Evolutionary conservation across 495 filamentous ascomycete genomes (phyloP).

Genomic region (Penicillium paxilli): DNA sequence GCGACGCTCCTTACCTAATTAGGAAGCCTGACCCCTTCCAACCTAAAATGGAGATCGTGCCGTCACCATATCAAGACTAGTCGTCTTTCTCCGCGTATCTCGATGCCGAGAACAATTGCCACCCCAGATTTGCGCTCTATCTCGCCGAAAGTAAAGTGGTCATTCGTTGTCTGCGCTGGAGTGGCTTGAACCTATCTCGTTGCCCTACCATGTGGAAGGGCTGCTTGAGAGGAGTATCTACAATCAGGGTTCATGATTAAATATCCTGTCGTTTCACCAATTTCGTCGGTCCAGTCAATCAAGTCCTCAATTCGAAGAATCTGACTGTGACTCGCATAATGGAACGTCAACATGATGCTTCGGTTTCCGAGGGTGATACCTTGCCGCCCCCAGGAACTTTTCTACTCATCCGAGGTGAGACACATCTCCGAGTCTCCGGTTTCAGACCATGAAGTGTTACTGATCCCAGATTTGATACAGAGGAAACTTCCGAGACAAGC

Average conservation of each 20-base stretch:
- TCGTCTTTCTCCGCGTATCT: background rate
- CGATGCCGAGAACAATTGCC: background rate
- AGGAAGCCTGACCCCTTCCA: slow-evolving; percentile 14
- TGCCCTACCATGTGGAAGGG: slow-evolving; percentile 11
- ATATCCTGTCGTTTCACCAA: slow-evolving; percentile 4
- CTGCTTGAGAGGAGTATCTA: background rate
- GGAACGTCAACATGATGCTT: slow-evolving; percentile 1
- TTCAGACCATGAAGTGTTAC: background rate
- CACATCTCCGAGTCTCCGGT: background rate
- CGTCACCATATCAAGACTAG: background rate
- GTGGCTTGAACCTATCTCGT: slow-evolving; percentile 3
- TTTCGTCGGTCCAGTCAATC: too few species aligned
- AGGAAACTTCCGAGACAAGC: slow-evolving; percentile 17
- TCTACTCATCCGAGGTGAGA: slow-evolving; percentile 29
- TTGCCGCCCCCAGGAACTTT: slow-evolving; percentile 32
- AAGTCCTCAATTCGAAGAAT: too few species aligned
- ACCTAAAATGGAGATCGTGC: background rate
- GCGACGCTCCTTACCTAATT: slow-evolving; percentile 1
- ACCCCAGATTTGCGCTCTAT: slow-evolving; percentile 1
- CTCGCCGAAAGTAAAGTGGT: background rate
- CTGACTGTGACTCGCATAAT: too few species aligned
- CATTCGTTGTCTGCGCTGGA: background rate
- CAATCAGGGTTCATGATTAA: slow-evolving; percentile 1
- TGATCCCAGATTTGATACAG: slow-evolving; percentile 10
- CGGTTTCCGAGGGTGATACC: slow-evolving; percentile 1